Evolutionary conservation across 2,329 filamentous ascomycete genomes (phyloP), one percentile per base, ranked within the genome.

Genomic region (Neofusicoccum sp.): DNA sequence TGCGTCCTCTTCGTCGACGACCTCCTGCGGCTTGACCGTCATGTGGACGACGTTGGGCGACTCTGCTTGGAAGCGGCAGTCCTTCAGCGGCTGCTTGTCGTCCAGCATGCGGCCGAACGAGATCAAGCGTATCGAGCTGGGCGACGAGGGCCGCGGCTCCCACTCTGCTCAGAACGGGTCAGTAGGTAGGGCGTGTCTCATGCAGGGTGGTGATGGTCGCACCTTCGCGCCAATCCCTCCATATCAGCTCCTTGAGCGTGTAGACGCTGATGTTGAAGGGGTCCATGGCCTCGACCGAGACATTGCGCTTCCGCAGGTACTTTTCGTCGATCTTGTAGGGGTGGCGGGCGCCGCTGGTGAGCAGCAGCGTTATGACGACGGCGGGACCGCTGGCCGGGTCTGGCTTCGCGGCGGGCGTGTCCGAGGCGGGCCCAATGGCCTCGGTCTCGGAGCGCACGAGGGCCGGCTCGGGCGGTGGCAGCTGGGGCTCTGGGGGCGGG

Each of bases 241-340:
- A 85, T 74, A 98, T 97, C 72, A 97, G 81, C 79, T 97, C 93
- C 78, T 97, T 97, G 67, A 98, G 80, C 3, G 92, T 96, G 75
- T 97, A 97, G 56, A 97, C 89, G 68, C 91, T 96, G 78, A 98
- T 92, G 73, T 89, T 91, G 73, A 92, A 93, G 1, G 93, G 93
- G 73, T 97, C 92, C 67, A 85, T 78, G 36, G 89, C 88, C 22
- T 92, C 89, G 1, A 95, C 86, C 52, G 85, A 85, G 61, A 97
- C 91, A 69, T 89, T 91, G 64, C 92, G 87, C 77, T 93, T 93
- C 61, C 84, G 83, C 61, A 98, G 81, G 72, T 97, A 97, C 73
- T 87, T 91, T 71, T 91, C 89, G 76, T 96, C 91, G 68, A 98
- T 90, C 74, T 89, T 92, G 78, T 96, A 97, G 0, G 93, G 92